phyloP scores from a whole-genome alignment of 148 eudicot species.

The Beta vulgaris region DNA sequence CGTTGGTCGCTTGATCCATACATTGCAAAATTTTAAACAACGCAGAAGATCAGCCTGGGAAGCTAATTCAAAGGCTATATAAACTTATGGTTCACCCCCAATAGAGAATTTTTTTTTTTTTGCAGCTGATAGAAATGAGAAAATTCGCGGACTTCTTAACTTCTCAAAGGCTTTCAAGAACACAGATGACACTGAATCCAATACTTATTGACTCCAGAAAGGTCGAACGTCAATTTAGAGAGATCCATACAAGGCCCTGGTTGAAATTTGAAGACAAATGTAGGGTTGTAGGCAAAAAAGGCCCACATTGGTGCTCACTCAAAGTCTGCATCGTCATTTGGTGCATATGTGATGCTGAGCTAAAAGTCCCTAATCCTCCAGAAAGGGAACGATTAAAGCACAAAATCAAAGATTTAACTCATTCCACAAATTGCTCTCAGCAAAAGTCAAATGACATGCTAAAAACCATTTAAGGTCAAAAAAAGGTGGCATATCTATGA shows the following conservation, averaged over 20 bases:
- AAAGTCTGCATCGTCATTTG: background rate
- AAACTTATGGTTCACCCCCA: background rate
- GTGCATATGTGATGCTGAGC: background rate
- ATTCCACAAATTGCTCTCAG: background rate
- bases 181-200: background rate
- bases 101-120: background rate
- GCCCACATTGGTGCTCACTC: background rate
- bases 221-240: background rate
- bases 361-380: background rate
- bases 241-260: background rate
- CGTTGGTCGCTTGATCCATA: too few relatives aligned
- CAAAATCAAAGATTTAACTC: background rate
- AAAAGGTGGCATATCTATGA: background rate
- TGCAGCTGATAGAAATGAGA: background rate
- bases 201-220: background rate
- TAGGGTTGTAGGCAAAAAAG: background rate
- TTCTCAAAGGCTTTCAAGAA: background rate
- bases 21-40: too few relatives aligned
- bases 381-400: background rate
- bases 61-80: background rate
- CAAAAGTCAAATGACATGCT: background rate
- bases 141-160: background rate
- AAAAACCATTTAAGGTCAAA: background rate
- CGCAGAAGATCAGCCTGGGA: background rate
- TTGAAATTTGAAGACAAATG: background rate